These are phyloP conservation scores for Plenodomus tracheiphilus DNA, from an alignment of 2,329 filamentous ascomycete genomes.

Conservation along the genomic window DNA sequence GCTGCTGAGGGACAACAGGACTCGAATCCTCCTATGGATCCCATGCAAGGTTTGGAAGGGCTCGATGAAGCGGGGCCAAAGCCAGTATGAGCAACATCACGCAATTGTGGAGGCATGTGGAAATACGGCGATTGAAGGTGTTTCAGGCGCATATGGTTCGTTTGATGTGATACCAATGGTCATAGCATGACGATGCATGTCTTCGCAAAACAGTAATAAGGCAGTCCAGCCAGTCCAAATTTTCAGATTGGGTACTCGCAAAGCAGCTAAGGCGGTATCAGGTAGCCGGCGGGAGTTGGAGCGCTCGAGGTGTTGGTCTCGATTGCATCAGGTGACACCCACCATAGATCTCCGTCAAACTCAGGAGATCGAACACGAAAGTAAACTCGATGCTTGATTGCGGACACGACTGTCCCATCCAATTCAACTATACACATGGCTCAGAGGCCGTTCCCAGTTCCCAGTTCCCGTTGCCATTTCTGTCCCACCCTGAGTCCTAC, in stretches of 20 bases:
- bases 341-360: not conserved
- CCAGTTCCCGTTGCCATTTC: constrained; percentile 3
- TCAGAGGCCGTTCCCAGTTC: constrained; percentile 12
- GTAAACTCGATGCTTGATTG: constrained; percentile 30
- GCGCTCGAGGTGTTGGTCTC: not conserved
- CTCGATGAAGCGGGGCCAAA: constrained; percentile 93
- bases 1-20: constrained; percentile 59
- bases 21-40: constrained; percentile 68
- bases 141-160: constrained; percentile 21
- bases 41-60: constrained; percentile 94
- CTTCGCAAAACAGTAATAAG: too few relatives aligned
- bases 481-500: constrained; percentile 19
- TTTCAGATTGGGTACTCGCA: too few relatives aligned
- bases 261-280: not conserved
- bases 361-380: constrained; percentile 9
- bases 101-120: not conserved
- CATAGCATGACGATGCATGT: not conserved
- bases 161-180: constrained; percentile 9
- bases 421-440: constrained; percentile 31
- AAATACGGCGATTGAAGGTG: constrained; percentile 15
- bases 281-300: too few relatives aligned
- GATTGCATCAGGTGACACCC: not conserved
- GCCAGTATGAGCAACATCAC: constrained; percentile 56
- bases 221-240: too few relatives aligned
- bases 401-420: constrained; percentile 16